Evolutionary conservation across 495 filamentous ascomycete species (phyloP), one percentile per base, ranked within the genome.

Genomic region (Lichina pygmaea): DNA sequence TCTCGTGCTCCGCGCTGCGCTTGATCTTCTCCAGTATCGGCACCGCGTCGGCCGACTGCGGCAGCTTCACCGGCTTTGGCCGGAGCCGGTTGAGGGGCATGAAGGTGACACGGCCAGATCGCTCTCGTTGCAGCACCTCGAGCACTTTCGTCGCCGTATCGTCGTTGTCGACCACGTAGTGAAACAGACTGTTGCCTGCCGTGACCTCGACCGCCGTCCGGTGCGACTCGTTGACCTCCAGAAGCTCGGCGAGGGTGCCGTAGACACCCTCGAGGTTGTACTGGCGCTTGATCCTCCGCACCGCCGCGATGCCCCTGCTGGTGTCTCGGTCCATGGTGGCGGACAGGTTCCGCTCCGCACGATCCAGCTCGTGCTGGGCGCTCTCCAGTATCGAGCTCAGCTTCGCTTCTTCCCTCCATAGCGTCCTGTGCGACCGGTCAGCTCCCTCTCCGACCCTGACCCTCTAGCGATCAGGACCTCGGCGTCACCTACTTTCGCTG

Each of bases 101-200:
- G 52, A 93, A 94, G 2, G 91, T 95, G 31, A 95, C 68, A 52
- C 89, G 73, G n/a, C 89, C 89, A 13, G 77, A 72, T 46, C 71
- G 77, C 46, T 77, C 72, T 45, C 78, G 80, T 54, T 84, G 73
- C 16, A 99, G 65, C 11, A 77, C 68, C 52, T 86, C 78, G 11
- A 85, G 66, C 12, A 92, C 73, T 45, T 71, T 71, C 0, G 82
- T 81, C 0, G 84, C 84, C 2, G 86, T 94, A 36, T 78, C 72
- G 45, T 86, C 86, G 37, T 77, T 92, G 57, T 99, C 89, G 41
- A 93, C 85, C 24, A 99, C 82, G 52, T 92, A 91, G 60, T 99
- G 82, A 60, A 99, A 99, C 7, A 99, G 64, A 57, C 82, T 91
- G 49, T 77, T 77, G 6, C 89, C 91, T 8, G 85, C 91, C 5